Evolutionary conservation across 164 flowering plant species (phyloP).

Genomic region (Nelumbo lutea): DNA sequence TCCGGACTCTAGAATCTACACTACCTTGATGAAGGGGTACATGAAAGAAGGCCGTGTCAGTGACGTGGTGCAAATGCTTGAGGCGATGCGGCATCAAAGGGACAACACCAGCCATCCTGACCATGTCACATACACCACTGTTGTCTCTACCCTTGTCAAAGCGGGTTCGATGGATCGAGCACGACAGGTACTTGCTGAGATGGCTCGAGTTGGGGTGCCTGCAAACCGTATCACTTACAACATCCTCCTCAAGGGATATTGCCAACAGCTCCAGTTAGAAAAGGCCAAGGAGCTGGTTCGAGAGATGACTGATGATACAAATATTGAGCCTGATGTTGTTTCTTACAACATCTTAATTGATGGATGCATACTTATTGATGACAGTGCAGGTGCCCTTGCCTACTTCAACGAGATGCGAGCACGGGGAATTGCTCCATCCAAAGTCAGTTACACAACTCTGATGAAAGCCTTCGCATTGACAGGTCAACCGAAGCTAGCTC

Average conservation of each 20-base stretch:
- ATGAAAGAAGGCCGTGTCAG: constrained; percentile 67
- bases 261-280: constrained; percentile 69
- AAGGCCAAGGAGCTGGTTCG: constrained; percentile 63
- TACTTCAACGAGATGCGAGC: constrained; percentile 90
- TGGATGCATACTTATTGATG: constrained; percentile 82
- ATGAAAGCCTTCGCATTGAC: constrained; percentile 88
- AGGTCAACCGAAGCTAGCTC: constrained; percentile 82
- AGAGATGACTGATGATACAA: constrained; percentile 60
- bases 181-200: constrained; percentile 68
- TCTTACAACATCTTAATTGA: constrained; percentile 87
- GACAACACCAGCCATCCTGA: constrained; percentile 76
- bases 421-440: constrained; percentile 77
- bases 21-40: constrained; percentile 96
- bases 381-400: constrained; percentile 73
- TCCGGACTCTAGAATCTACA: constrained; percentile 81
- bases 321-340: constrained; percentile 79
- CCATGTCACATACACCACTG: constrained; percentile 87
- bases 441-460: constrained; percentile 90
- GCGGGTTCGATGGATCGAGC: constrained; percentile 84
- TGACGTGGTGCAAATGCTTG: constrained; percentile 73
- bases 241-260: constrained; percentile 88
- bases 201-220: constrained; percentile 64
- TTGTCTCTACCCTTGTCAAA: constrained; percentile 76
- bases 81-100: constrained; percentile 78
- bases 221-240: constrained; percentile 90